phyloP scores from a whole-genome alignment of 305 asterid species.

The Fraxinus baroniana region DNA sequence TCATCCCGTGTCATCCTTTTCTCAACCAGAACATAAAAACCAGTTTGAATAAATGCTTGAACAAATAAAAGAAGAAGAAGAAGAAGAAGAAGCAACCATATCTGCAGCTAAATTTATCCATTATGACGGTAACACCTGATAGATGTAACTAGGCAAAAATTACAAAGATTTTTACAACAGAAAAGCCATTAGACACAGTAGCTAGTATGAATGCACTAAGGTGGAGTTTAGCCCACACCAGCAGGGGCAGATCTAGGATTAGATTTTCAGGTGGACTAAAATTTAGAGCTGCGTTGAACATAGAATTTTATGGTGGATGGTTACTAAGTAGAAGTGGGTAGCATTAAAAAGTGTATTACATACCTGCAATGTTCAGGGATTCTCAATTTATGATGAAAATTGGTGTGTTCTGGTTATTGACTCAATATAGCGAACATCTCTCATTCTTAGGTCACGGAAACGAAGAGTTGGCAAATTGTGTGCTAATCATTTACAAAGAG shows the following conservation, averaged over 20 bases:
- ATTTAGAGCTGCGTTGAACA: background rate
- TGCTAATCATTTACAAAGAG: background rate
- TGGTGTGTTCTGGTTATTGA: background rate
- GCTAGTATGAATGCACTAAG: background rate
- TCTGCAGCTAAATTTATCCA: background rate
- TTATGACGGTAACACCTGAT: background rate
- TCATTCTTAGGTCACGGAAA: background rate
- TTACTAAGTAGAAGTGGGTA: background rate
- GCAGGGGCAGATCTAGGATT: background rate
- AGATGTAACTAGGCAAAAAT: background rate
- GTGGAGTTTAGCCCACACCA: background rate
- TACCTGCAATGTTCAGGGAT: background rate
- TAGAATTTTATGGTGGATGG: background rate
- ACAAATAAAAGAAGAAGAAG: background rate
- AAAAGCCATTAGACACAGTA: background rate
- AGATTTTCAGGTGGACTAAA: background rate
- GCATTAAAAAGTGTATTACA: background rate
- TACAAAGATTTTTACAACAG: background rate
- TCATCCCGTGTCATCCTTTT: slow-evolving; percentile 39
- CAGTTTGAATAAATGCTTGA: background rate
- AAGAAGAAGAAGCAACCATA: background rate
- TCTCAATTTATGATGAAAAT: background rate
- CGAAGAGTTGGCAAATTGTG: background rate
- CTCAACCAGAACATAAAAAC: slow-evolving; percentile 8
- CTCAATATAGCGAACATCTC: background rate